Evolutionary conservation across 495 filamentous ascomycete species (phyloP).

Genomic region (Penicillium diatomitis): DNA sequence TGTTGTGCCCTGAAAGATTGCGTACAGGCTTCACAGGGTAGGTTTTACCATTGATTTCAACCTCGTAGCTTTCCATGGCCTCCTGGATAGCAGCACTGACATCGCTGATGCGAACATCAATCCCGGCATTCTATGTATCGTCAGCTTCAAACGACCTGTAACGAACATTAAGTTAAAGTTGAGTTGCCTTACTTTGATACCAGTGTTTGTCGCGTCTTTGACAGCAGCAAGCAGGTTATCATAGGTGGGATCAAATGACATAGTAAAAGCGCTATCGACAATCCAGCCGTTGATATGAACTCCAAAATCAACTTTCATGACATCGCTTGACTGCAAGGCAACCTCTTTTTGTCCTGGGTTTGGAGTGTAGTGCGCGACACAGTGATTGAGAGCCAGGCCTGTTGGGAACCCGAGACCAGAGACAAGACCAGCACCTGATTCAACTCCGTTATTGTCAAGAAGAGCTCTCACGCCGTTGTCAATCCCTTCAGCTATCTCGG

Average conservation of each 20-base stretch:
- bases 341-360: slow-evolving; percentile 80
- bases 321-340: slow-evolving; percentile 68
- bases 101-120: slow-evolving; percentile 52
- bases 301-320: slow-evolving; percentile 91
- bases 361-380: slow-evolving; percentile 82
- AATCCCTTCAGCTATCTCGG: slow-evolving; percentile 75
- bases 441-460: slow-evolving; percentile 66
- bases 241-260: slow-evolving; percentile 78
- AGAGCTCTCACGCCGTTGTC: slow-evolving; percentile 76
- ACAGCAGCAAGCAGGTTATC: slow-evolving; percentile 76
- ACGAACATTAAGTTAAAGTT: not conserved
- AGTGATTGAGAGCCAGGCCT: slow-evolving; percentile 78
- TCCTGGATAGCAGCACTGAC: slow-evolving; percentile 57
- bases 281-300: slow-evolving; percentile 87
- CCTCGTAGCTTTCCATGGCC: slow-evolving; percentile 59
- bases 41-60: slow-evolving; percentile 46
- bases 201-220: slow-evolving; percentile 79
- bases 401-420: slow-evolving; percentile 87
- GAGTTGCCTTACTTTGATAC: slow-evolving; percentile 45
- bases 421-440: slow-evolving; percentile 67
- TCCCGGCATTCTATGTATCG: slow-evolving; percentile 40
- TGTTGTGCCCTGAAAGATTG: slow-evolving; percentile 51
- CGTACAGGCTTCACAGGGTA: slow-evolving; percentile 51
- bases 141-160: not conserved
- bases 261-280: slow-evolving; percentile 87